A percentile compares a stretch with the other conserved stretches of the same genome.
phyloP scores from a whole-genome alignment of 2,329 filamentous ascomycete genomes.

The Cadophora malorum region DNA sequence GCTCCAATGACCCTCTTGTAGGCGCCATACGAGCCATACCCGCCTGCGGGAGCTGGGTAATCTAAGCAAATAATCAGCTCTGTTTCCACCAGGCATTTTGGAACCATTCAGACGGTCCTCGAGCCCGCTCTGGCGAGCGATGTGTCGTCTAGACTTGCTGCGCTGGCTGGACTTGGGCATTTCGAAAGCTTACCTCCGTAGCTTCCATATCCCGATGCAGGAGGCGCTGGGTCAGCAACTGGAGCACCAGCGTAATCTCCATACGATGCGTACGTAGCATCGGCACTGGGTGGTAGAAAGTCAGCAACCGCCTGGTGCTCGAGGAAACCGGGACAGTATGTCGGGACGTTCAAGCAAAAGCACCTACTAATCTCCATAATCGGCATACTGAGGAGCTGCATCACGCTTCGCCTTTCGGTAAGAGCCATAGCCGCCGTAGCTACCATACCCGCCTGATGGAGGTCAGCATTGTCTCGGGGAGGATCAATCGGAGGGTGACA shows the following conservation, averaged over 20 bases:
- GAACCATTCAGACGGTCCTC: neutral
- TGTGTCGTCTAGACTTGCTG: neutral
- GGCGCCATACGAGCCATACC: conserved; percentile 18
- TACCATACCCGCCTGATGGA: conserved; percentile 23
- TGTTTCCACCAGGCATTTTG: neutral
- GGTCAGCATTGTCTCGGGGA: neutral
- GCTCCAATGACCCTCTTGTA: conserved; percentile 27
- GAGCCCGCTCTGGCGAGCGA: neutral
- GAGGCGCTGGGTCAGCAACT: conserved; percentile 6
- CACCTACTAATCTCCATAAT: conserved; percentile 22
- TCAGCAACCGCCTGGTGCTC: neutral
- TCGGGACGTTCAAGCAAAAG: neutral
- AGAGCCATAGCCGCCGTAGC: conserved; percentile 24
- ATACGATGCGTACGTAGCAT: conserved; percentile 17
- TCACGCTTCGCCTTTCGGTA: conserved; percentile 25
- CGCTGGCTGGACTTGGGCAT: neutral
- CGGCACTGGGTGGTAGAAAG: neutral
- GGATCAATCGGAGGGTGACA: too few relatives aligned
- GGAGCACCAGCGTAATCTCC: conserved; percentile 13
- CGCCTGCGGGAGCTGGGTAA: neutral
- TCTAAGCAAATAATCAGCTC: neutral
- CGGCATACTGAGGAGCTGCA: conserved; percentile 6
- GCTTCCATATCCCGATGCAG: conserved; percentile 22
- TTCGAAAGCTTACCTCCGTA: conserved; percentile 9
- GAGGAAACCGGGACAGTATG: neutral